Evolutionary conservation across 148 eudicot genomes (phyloP), one percentile per base, ranked within the genome.

Genomic region (Linanthus parryae): DNA sequence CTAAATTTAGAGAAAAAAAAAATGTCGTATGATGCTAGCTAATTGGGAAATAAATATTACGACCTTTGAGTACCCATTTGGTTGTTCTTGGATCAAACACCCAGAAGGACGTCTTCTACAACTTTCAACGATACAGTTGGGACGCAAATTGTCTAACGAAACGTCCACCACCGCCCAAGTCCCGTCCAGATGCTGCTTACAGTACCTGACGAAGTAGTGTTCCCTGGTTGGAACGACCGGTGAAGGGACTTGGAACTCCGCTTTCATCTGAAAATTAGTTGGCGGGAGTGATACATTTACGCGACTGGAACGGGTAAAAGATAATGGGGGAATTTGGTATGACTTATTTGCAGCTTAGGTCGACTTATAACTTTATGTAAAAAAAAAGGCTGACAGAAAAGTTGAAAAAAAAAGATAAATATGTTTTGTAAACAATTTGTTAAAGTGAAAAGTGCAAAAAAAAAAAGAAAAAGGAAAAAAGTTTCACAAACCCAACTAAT

Each of bases 111-210:
- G 73, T 64, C 84, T 67, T 30, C 94, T 63, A 39, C 80, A 78
- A 27, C 80, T 60, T 12, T 73, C 60, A 2, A 75, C 43, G 0
- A 75, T 61, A 43, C 75, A n/a, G n/a, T n/a, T 66, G 13, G 84
- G 75, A 30, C 82, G 81, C n/a, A 84, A 55, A 39, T 56, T 74
- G 44, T 84, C 94, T 63, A 81, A 59, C 10, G 88, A 81, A 57
- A 84, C 87, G 51, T 84, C 94, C n/a, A 81, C 94, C 20, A 84
- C 75, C 0, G 72, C 94, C 94, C 94, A 84, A 2, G 80, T 81
- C 29, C 82, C 79, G 8, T 84, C 79, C 0, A 61, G 65, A 38
- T 75, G 88, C 43, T 84, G 88, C 28, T 84, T 84, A 44, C 88
- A 84, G 26, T 81, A 84, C 61, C 94, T 70, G 18, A 75, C 88